Percentiles rank a stretch among this genome's conserved stretches.
Evolutionary conservation across 2,329 filamentous ascomycete genomes (phyloP).

Genomic region (Botryotinia calthae): DNA sequence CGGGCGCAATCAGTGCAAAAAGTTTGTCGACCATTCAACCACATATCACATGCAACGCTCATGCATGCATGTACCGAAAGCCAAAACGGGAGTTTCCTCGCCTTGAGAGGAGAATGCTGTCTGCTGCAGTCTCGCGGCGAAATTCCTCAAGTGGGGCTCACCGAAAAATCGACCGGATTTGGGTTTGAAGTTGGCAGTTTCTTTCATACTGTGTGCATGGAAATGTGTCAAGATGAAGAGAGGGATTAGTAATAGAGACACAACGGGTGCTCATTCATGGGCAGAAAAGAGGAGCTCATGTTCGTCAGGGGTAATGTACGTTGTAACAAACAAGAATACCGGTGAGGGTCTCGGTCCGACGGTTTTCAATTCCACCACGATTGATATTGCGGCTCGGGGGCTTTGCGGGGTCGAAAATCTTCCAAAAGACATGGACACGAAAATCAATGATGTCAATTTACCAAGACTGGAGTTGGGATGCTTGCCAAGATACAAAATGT

Average conservation of each 20-base stretch:
- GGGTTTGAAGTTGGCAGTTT: not conserved
- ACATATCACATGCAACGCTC: constrained; percentile 13
- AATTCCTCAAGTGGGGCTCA: constrained; percentile 1
- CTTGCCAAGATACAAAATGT: not conserved
- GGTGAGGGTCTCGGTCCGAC: not conserved
- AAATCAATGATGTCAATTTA: constrained; percentile 7
- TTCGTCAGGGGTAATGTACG: not conserved
- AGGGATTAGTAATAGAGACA: not conserved
- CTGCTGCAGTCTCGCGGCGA: not conserved
- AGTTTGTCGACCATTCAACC: not conserved
- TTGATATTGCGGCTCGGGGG: constrained; percentile 1
- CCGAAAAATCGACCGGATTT: constrained; percentile 11
- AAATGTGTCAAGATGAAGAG: constrained; percentile 2
- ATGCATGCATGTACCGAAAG: not conserved
- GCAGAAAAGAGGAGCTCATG: not conserved
- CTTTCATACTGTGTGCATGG: not conserved
- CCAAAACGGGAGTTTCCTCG: constrained; percentile 16
- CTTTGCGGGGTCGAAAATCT: not conserved
- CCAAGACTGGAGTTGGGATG: not conserved
- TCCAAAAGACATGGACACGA: not conserved
- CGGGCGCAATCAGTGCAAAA: not conserved
- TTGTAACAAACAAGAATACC: not conserved
- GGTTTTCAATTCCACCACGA: not conserved
- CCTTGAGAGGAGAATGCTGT: not conserved
- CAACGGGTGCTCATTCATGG: not conserved